Percentiles rank a stretch among this genome's conserved stretches.
Conservation (phyloP, 208 protist species). For the Crithidia thermophila region DNA sequence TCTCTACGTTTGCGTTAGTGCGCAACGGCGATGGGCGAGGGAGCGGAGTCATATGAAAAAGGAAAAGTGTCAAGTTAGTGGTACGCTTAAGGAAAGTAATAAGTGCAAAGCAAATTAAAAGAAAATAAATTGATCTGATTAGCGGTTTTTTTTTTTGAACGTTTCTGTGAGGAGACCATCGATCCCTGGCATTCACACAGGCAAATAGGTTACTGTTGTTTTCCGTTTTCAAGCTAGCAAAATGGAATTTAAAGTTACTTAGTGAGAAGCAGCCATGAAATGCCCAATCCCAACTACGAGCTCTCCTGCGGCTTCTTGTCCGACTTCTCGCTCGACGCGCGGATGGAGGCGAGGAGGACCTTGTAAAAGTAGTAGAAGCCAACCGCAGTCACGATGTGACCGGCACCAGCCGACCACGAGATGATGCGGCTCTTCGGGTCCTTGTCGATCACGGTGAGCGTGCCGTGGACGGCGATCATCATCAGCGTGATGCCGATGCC, state of each 20-base stretch:
- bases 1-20: too few relatives aligned
- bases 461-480: constrained; percentile 60
- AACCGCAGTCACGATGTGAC: constrained; percentile 46
- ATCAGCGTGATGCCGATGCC: constrained; percentile 62
- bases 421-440: constrained; percentile 42
- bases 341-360: constrained; percentile 41
- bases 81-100: constrained; percentile 4
- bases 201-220: too few relatives aligned
- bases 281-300: too few relatives aligned
- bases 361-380: constrained; percentile 67
- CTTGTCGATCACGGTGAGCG: constrained; percentile 47
- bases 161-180: too few relatives aligned
- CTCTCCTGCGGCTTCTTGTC: constrained; percentile 17
- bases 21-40: too few relatives aligned
- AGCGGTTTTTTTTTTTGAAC: too few relatives aligned
- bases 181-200: too few relatives aligned
- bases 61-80: background rate
- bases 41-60: background rate
- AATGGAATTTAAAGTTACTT: too few relatives aligned
- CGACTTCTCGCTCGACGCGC: constrained; percentile 5
- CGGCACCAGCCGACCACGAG: constrained; percentile 45
- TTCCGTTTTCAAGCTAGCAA: too few relatives aligned
- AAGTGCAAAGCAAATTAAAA: constrained; percentile 8
- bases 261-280: too few relatives aligned
- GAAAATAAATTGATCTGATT: too few relatives aligned